phyloP scores from a whole-genome alignment of 1,139 yeast genomes.

The Suhomyces coccinellae region DNA sequence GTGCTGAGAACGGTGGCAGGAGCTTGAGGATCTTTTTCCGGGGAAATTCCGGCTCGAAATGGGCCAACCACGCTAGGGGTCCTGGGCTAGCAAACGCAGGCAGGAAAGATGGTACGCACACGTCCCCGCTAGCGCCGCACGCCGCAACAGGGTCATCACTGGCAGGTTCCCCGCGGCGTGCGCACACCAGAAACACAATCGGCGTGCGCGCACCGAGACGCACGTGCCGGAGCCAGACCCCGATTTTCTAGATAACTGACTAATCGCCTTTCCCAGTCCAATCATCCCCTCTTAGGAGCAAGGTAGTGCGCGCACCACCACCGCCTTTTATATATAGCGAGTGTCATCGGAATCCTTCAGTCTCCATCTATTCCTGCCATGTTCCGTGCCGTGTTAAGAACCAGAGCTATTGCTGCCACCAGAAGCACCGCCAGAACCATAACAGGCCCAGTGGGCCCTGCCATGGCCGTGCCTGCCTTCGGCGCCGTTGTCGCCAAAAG shows the following conservation, averaged over 20 bases:
- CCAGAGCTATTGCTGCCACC: constrained; percentile 10
- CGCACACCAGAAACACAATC: not conserved
- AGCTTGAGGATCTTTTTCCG: not conserved
- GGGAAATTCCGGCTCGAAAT: not conserved
- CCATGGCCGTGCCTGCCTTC: constrained; percentile 2
- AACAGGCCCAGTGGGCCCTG: constrained; percentile 11
- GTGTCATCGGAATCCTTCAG: not conserved
- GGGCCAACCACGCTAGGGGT: not conserved
- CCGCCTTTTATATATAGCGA: constrained; percentile 2
- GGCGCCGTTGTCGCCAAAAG: constrained; percentile 19
- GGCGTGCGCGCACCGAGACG: constrained; percentile 2
- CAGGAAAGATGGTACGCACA: not conserved
- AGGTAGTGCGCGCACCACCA: constrained; percentile 8
- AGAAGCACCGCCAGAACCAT: constrained; percentile 13
- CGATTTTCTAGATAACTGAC: constrained; percentile 5
- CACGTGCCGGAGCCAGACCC: constrained; percentile 1
- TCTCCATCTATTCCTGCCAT: constrained; percentile 1
- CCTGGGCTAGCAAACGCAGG: no score
- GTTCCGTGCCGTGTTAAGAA: constrained; percentile 10
- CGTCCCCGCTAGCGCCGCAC: not conserved
- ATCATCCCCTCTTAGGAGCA: constrained; percentile 9
- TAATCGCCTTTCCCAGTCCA: constrained; percentile 1
- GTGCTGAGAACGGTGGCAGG: not conserved
- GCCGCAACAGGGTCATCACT: not conserved
- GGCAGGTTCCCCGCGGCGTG: not conserved